Conservation (phyloP, 1,139 yeast species). For the Blastobotrys apis region DNA sequence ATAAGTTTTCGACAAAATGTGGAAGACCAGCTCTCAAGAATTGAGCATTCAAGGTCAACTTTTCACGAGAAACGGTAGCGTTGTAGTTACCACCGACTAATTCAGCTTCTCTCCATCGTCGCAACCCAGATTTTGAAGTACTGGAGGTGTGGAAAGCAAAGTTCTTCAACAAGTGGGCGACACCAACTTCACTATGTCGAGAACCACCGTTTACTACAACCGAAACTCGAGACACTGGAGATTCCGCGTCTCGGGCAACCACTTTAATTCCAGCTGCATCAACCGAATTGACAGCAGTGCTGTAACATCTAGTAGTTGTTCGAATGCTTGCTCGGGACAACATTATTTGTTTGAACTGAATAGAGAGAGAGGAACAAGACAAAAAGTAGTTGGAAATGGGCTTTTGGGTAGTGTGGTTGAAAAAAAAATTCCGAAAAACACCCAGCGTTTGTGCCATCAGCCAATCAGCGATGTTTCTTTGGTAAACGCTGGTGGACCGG, state of each 20-base stretch:
- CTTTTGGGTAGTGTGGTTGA: not conserved
- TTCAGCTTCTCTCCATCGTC: slow-evolving; percentile 93
- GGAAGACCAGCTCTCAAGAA: slow-evolving; percentile 89
- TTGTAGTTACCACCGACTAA: slow-evolving; percentile 80
- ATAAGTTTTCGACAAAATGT: slow-evolving; percentile 82
- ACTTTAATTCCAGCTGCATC: slow-evolving; percentile 40
- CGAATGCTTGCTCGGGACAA: slow-evolving; percentile 15
- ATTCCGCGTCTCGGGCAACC: slow-evolving; percentile 44
- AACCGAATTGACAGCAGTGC: slow-evolving; percentile 30
- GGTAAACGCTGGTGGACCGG: too few relatives aligned
- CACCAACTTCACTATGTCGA: slow-evolving; percentile 72
- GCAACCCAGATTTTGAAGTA: slow-evolving; percentile 75
- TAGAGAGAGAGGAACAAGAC: too few relatives aligned
- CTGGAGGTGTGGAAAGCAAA: slow-evolving; percentile 75
- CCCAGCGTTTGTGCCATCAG: not conserved
- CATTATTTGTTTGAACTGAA: slow-evolving; percentile 7
- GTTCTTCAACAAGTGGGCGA: slow-evolving; percentile 80
- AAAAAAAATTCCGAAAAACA: not conserved
- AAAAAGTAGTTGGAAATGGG: too few relatives aligned
- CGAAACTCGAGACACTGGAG: slow-evolving; percentile 65
- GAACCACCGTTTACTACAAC: slow-evolving; percentile 88
- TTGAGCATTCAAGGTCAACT: slow-evolving; percentile 70
- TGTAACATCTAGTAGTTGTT: slow-evolving; percentile 10
- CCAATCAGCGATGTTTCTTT: not conserved
- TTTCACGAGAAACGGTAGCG: slow-evolving; percentile 75